A percentile compares a stretch with the other conserved stretches of the same genome.
Evolutionary conservation across 805 yeast species (phyloP).

Genomic region (Barnettozyma wickerhamii): DNA sequence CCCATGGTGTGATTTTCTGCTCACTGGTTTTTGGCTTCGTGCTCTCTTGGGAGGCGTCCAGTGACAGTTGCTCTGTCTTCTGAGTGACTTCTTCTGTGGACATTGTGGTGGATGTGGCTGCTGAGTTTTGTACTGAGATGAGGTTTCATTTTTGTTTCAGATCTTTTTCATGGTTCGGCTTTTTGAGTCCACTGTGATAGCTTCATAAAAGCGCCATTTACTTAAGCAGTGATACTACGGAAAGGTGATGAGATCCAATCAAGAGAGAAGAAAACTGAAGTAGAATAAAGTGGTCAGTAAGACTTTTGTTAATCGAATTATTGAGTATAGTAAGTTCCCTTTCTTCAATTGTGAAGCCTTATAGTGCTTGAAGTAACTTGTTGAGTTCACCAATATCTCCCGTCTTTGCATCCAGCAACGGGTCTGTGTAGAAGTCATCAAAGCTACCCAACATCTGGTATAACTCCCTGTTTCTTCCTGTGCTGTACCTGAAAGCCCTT

Average conservation of each 20-base stretch:
- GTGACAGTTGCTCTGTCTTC: slow-evolving; percentile 3
- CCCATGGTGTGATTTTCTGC: slow-evolving; percentile 84
- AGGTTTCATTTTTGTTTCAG: neutral
- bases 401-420: neutral
- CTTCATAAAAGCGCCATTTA: no score
- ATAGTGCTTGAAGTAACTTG: neutral
- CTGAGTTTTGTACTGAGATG: neutral
- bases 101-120: no score
- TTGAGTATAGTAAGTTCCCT: no score
- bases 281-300: no score
- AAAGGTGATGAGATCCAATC: no score
- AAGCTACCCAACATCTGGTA: slow-evolving; percentile 15
- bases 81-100: slow-evolving; percentile 7
- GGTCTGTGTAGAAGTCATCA: slow-evolving; percentile 10
- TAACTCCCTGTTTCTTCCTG: slow-evolving; percentile 11
- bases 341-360: no score
- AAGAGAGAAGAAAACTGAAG: no score
- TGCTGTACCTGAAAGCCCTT: slow-evolving; percentile 5
- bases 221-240: no score
- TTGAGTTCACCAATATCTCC: neutral
- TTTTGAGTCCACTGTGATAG: no score
- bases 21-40: slow-evolving; percentile 7
- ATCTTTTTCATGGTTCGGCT: no score
- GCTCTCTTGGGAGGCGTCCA: neutral
- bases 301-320: no score